Base-by-base conservation (phyloP, 1,284 basidiomycete genomes). In the Heterobasidion occidentale region DNA sequence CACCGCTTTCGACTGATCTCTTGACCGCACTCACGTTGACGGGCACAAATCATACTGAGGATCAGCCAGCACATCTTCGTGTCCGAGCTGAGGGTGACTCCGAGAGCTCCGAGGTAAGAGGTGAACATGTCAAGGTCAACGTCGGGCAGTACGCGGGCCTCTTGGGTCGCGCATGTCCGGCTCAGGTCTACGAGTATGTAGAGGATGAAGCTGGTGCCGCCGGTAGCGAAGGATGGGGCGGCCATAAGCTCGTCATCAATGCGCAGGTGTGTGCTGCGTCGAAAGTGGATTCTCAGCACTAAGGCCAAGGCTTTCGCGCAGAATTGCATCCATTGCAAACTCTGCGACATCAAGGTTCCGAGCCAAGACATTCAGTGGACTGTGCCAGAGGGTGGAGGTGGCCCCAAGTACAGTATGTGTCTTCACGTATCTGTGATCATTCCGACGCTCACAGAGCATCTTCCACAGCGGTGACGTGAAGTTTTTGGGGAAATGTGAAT, bases 131-230 rank as follows among this genome's bases (percentile, higher is more conserved):
- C 5, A 72, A 82, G 62, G 73, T 73, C 55, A 98, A 98, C 69
- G 83, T 90, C 0, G 76, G 76, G 17, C 83, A 92, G 63, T 99
- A 86, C 67, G 96, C 88, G 2, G 94, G 94, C 15, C 74, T 98
- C 34, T 78, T 99, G 27, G 91, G 89, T 1, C 79, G 88, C 8
- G 95, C 89, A 15, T 99, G 97, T 72, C 97, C 96, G 0, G 97
- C 97, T 0, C 92, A 87, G 3, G 97, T 99, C 35, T 99, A 99
- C 72, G 96, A 99, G 74, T 99, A 99, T 68, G 88, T 96, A 14
- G 88, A 87, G n/a, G 87, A 82, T 44, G 81, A 80, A 60, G 74
- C 61, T 15, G 64, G 62, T 14, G 59, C 60, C 0, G 51, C 52
- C 15, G 62, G 80, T 80, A 53, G 42, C 59, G 84, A 77, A 53